Base-by-base conservation (phyloP, 2,329 filamentous ascomycete species). In the Fusarium sp. region DNA sequence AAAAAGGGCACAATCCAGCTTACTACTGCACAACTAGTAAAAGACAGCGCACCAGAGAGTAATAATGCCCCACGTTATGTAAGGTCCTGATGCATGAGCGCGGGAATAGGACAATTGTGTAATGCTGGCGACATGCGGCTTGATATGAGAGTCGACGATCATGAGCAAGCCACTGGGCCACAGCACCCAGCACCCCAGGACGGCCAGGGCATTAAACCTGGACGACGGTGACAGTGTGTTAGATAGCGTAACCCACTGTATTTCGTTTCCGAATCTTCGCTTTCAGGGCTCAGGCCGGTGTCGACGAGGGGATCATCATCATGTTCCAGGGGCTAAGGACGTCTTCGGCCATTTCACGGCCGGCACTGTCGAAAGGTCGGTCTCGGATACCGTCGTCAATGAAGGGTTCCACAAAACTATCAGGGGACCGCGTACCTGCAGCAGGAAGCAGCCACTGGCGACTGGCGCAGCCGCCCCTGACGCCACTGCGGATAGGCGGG, bases 401-500 rank as follows among this genome's bases (percentile, higher is more conserved):
- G 50, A 18, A 38, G 38, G 45, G 35, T 16, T 47, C 45, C 45
- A 47, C 54, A 27, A 13, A 38, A 29, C 31, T 14, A 27, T 61
- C 65, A 60, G 54, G 62, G 52, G 66, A 34, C 65, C 50, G 69
- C 64, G 73, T 79, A 77, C 72, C 73, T 79, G 76, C 76, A 52
- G 47, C 47, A 29, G 47, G 29, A 52, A 79, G 67, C 66, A 67
- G 62, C 59, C 66, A 70, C 66, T 70, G 56, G 27, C 45, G 31
- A 63, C 34, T 56, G 45, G 60, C 31, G 29, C 40, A 60, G 42
- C 27, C 62, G 54, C 72, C 72, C 72, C 72, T 73, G 72, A 70
- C 72, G 72, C 72, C 72, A 73, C 63, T 73, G 62, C 60, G 72
- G 67, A 69, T 66, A 70, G 65, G 65, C 62, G 71, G 72, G 65